These are phyloP conservation scores for Neurospora tetraspora DNA, from an alignment of 495 filamentous ascomycete genomes.

Conservation along the genomic window DNA sequence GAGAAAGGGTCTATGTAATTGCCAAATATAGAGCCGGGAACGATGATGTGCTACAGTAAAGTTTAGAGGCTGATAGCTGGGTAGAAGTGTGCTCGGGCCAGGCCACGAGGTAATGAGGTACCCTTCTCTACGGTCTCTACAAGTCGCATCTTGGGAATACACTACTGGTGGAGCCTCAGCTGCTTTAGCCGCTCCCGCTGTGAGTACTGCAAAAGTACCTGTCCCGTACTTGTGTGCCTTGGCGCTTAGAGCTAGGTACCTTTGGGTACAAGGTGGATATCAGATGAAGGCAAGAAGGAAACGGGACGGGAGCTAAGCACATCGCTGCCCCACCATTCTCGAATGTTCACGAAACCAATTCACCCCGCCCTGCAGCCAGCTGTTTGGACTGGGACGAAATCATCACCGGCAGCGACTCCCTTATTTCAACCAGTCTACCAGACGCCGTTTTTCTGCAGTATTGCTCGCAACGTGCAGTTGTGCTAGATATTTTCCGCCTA, in stretches of 20 bases:
- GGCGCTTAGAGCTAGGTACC: not conserved
- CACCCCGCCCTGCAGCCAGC: slow-evolving; percentile 4
- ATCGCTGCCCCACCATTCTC: slow-evolving; percentile 19
- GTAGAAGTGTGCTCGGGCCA: not conserved
- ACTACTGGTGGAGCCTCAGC: not conserved
- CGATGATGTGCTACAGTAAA: too few relatives aligned
- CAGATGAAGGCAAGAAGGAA: not conserved
- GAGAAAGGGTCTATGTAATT: not conserved
- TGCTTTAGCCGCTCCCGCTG: not conserved
- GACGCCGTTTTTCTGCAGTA: not conserved
- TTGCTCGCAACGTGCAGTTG: not conserved
- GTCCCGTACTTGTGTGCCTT: not conserved
- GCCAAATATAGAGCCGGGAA: not conserved
- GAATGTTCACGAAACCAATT: slow-evolving; percentile 23
- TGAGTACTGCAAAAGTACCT: not conserved
- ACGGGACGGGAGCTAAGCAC: not conserved
- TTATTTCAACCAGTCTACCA: not conserved
- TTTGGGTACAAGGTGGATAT: not conserved
- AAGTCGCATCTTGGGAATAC: not conserved
- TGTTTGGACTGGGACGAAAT: not conserved
- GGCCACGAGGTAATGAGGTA: not conserved
- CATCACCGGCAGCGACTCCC: not conserved
- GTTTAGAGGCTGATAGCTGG: not conserved
- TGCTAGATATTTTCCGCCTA: not conserved
- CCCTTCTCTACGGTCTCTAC: not conserved